These are phyloP conservation scores for Pichia sp. DNA, from an alignment of 1,139 yeast species.

Conservation along the genomic window DNA sequence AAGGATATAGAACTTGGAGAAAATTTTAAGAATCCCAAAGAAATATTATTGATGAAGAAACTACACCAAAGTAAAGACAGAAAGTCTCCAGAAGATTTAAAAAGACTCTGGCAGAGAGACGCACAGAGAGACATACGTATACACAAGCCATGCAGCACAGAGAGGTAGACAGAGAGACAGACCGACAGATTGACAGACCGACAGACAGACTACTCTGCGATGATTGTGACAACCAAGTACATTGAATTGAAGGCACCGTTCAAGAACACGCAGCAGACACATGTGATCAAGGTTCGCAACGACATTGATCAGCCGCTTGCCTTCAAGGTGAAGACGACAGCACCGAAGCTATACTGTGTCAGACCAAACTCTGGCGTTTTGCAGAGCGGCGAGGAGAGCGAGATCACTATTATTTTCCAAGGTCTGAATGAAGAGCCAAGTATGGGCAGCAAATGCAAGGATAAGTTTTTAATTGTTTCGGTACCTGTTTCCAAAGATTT, in stretches of 20 bases:
- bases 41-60: no score
- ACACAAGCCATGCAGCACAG: no score
- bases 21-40: no score
- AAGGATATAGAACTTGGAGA: no score
- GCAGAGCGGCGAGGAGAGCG: slow-evolving; percentile 63
- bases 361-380: slow-evolving; percentile 88
- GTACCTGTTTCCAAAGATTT: slow-evolving; percentile 45
- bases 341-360: slow-evolving; percentile 90
- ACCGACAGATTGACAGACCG: not conserved
- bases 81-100: no score
- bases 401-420: slow-evolving; percentile 78
- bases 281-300: slow-evolving; percentile 62
- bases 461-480: slow-evolving; percentile 85
- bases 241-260: slow-evolving; percentile 68
- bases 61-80: no score
- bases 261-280: slow-evolving; percentile 58
- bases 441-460: slow-evolving; percentile 70
- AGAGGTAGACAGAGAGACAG: no score
- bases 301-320: slow-evolving; percentile 50
- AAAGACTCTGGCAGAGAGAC: no score
- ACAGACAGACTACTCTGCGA: slow-evolving; percentile 23
- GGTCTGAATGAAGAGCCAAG: slow-evolving; percentile 74
- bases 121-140: no score
- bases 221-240: slow-evolving; percentile 55
- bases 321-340: slow-evolving; percentile 96